phyloP scores from a whole-genome alignment of 73 alveolate genomes.

The Effrenium voratum region DNA sequence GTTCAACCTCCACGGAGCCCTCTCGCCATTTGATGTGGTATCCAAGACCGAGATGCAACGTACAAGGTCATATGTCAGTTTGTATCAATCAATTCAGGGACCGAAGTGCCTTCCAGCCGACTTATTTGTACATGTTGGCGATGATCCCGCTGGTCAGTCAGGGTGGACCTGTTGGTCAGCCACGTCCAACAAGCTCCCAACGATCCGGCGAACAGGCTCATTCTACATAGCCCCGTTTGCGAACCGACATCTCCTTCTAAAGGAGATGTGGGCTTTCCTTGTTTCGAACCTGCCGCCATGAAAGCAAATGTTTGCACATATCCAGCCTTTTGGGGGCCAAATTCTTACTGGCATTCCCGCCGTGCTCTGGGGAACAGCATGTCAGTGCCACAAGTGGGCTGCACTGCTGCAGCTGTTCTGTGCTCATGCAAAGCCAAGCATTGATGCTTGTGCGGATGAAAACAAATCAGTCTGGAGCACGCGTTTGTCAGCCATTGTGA shows the following conservation, averaged over 20 bases:
- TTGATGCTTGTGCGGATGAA: no score
- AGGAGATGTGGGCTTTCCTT: no score
- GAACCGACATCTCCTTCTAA: not conserved
- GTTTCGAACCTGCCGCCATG: no score
- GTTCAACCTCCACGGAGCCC: not conserved
- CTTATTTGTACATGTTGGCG: not conserved
- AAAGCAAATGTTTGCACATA: no score
- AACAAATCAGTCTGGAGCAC: no score
- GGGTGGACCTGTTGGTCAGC: not conserved
- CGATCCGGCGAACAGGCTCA: not conserved
- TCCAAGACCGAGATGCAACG: not conserved
- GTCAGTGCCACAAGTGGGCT: no score
- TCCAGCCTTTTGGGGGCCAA: no score
- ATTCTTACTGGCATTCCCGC: no score
- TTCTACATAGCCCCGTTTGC: not conserved
- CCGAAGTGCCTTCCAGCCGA: not conserved
- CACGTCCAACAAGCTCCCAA: not conserved
- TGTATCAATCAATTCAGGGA: not conserved
- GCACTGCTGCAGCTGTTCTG: no score
- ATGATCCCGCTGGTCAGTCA: not conserved
- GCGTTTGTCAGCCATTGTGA: no score
- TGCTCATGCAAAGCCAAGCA: no score
- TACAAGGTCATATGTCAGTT: not conserved
- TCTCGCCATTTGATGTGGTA: not conserved
- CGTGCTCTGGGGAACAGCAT: no score